phyloP scores from a whole-genome alignment of 2,329 filamentous ascomycete genomes.

The Bretziella fagacearum region DNA sequence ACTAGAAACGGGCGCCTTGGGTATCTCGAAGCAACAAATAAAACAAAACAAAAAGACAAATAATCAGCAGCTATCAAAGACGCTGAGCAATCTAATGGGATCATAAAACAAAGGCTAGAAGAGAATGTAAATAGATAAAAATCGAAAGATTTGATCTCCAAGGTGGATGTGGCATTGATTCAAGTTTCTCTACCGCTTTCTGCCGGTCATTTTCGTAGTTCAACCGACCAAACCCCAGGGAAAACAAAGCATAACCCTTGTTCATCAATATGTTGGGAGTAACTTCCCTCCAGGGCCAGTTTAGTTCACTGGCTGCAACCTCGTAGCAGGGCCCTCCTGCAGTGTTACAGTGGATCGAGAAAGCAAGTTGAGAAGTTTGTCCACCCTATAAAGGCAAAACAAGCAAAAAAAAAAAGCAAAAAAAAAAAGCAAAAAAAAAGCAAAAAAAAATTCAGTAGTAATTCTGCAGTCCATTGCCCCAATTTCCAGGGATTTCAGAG shows the following conservation, averaged over 20 bases:
- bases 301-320: too few species aligned
- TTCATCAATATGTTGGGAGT: too few species aligned
- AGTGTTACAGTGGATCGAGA: neutral
- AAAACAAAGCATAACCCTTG: slow-evolving; percentile 2
- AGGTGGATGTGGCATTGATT: neutral
- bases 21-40: slow-evolving; percentile 1
- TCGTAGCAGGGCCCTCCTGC: neutral
- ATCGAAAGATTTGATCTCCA: slow-evolving; percentile 5
- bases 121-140: slow-evolving; percentile 2
- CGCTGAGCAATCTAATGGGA: neutral
- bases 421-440: neutral
- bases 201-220: neutral
- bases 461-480: slow-evolving; percentile 3
- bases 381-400: neutral
- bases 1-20: neutral
- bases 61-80: neutral
- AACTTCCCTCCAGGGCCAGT: neutral
- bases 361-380: neutral
- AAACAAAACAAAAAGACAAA: neutral
- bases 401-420: slow-evolving; percentile 1
- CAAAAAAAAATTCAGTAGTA: slow-evolving; percentile 1
- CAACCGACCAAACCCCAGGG: neutral
- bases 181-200: neutral
- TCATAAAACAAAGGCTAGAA: slow-evolving; percentile 3
- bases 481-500: too few species aligned